phyloP scores from a whole-genome alignment of 805 yeast genomes.

The Teunomyces panamensis region DNA sequence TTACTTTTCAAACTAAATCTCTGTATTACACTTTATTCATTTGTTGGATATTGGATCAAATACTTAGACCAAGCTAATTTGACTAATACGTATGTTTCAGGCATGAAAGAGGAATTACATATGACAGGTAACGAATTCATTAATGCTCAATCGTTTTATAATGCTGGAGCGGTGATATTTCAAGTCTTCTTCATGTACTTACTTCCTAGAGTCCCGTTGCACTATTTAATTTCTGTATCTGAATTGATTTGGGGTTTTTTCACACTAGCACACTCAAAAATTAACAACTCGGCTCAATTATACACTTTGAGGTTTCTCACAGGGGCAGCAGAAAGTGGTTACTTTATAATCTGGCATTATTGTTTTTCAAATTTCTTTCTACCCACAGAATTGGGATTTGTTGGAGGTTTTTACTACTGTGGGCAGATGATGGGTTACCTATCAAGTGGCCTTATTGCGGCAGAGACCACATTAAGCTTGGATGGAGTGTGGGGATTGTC shows the following conservation, averaged over 20 bases:
- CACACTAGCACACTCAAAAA: slow-evolving; percentile 15
- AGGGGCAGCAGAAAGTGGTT: slow-evolving; percentile 16
- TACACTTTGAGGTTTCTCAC: slow-evolving; percentile 18
- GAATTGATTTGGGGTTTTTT: slow-evolving; percentile 19
- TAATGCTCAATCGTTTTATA: slow-evolving; percentile 19
- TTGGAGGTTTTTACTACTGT: slow-evolving; percentile 25
- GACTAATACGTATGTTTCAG: slow-evolving; percentile 23
- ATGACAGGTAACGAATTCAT: slow-evolving; percentile 21
- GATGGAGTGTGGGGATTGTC: slow-evolving; percentile 1
- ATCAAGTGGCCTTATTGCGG: slow-evolving; percentile 27
- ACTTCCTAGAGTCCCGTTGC: slow-evolving; percentile 18
- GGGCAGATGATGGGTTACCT: slow-evolving; percentile 30
- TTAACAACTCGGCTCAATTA: slow-evolving; percentile 14
- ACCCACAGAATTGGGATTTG: slow-evolving; percentile 9
- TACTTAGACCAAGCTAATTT: slow-evolving; percentile 22
- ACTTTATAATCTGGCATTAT: slow-evolving; percentile 10
- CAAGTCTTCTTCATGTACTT: slow-evolving; percentile 23
- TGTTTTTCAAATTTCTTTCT: slow-evolving; percentile 52
- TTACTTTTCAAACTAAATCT: slow-evolving; percentile 23
- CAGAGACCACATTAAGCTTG: slow-evolving; percentile 8
- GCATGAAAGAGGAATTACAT: slow-evolving; percentile 15
- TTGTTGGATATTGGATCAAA: slow-evolving; percentile 25
- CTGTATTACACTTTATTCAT: slow-evolving; percentile 21
- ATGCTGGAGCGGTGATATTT: slow-evolving; percentile 21
- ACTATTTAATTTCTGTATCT: slow-evolving; percentile 17